Evolutionary conservation across 306 rosid species (phyloP), one percentile per base, ranked within the genome.

Genomic region (Malus asiatica): DNA sequence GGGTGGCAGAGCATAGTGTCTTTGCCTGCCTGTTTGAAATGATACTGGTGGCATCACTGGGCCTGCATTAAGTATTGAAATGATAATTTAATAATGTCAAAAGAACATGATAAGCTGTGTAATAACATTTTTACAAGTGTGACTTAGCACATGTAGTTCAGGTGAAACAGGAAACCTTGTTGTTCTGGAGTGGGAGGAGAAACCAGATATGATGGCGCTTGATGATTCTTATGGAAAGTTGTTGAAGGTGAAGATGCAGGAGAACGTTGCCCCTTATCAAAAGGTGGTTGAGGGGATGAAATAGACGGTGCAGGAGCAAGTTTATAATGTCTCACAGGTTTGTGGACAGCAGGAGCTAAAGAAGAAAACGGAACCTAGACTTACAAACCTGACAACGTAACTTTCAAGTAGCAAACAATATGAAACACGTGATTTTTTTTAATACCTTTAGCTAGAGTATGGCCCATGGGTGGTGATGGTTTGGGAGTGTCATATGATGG

Each of bases 1-100:
- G 70, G 98, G 93, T 60, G 98, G 77, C 22, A 86, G 82, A 79
- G 93, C 84, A 86, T 76, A 11, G 60, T 83, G 87, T 73, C 75
- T 74, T 76, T 15, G 74, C 32, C 82, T 76, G 30, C 66, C 82
- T 76, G 77, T 71, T 71, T 82, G 88, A 57, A 52, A 71, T 51
- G 75, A 68, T n/a, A 76, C 67, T 15, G 98, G 89, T 74, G 94
- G 81, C 75, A 84, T 75, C 42, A 70, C 80, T 60, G 89, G 86
- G 67, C 88, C 97, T 91, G 73, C 20, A 78, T 66, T 58, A 51
- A 65, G 20, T 27, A 25, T 62, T n/a, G 18, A 27, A 78, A 15
- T 52, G 15, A 78, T 22, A 12, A 15, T 51, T 32, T 64, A 4
- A 44, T 30, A 45, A 60, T 45, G 46, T 29, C 51, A 68, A 60